These are phyloP conservation scores for Trichoderma atroviride DNA, from an alignment of 2,329 filamentous ascomycete species.

Conservation along the genomic window DNA sequence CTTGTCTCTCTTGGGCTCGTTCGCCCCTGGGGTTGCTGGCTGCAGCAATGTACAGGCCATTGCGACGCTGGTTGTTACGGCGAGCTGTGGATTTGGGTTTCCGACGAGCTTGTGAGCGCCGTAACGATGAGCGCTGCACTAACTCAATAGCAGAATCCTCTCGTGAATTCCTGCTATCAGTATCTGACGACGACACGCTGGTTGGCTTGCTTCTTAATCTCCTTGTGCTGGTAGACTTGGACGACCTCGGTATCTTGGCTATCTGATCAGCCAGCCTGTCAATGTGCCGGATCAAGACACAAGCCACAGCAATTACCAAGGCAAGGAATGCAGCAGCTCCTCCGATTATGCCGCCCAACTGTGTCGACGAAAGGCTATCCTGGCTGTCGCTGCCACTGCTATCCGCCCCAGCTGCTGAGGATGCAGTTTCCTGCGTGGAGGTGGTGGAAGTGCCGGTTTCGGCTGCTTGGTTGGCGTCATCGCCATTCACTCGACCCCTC, in stretches of 20 bases:
- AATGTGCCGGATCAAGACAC: conserved; percentile 54
- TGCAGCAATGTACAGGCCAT: background rate
- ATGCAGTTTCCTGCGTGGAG: conserved; percentile 46
- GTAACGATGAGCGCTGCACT: background rate
- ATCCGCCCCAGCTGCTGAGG: conserved; percentile 29
- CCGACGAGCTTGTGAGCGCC: conserved; percentile 10
- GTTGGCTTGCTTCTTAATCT: conserved; percentile 27
- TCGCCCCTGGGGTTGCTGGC: background rate
- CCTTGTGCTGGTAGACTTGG: conserved; percentile 27
- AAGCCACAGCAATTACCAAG: conserved; percentile 50
- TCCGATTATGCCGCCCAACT: conserved; percentile 58
- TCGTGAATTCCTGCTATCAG: background rate
- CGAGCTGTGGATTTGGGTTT: conserved; percentile 1
- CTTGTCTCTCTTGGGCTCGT: background rate
- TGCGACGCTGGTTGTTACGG: background rate
- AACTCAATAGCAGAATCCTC: background rate
- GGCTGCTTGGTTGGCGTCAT: conserved; percentile 36
- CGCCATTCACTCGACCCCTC: conserved; percentile 29
- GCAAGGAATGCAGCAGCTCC: conserved; percentile 53
- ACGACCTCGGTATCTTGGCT: conserved; percentile 37
- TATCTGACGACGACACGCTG: background rate
- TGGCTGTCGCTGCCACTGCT: conserved; percentile 33
- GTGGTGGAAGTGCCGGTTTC: conserved; percentile 52
- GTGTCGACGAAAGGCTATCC: conserved; percentile 41
- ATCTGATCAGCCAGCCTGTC: conserved; percentile 49